Base-by-base conservation (phyloP, 2,329 filamentous ascomycete species). In the Graphilbum fragrans region DNA sequence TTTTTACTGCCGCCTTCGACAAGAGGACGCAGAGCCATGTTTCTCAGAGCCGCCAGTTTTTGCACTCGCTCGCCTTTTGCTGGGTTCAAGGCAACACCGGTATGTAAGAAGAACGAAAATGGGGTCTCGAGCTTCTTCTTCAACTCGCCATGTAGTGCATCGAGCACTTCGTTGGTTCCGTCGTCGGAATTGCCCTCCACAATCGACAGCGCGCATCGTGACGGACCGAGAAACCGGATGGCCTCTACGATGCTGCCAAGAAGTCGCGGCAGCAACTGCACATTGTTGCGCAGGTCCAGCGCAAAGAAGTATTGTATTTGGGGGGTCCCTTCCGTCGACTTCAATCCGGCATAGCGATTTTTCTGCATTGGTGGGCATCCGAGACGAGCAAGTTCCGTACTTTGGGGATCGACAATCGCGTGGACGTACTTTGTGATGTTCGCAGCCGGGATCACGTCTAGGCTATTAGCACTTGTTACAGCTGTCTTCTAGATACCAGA, bases 31-130 rank as follows among this genome's bases (percentile, higher is more conserved):
- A 87, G 58, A 0, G 80, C 82, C 36, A 74, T 71, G 55, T 87
- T 87, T 38, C 83, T 73, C 38, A 85, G 76, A 54, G 81, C 75
- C 12, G 83, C 80, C 18, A 87, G 65, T 57, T 80, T 86, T 23
- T 78, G 72, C 35, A 87, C 78, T n/a, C 83, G 72, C 57, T 85
- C 41, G 10, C 45, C 47, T 7, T 12, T 27, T 27, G 7, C 8
- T 27, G 25, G 7, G 25, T 27, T 12, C 12, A 27, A 8, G 25
- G 7, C 25, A 12, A 27, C 25, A 27, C 25, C 25, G 25, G 25
- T 27, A 8, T 27, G 7, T 12, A 27, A 12, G 12, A 8, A 27
- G 25, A 27, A 12, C 17, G 41, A 20, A 44, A 44, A 37, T 5
- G 48, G 49, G 1, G 47, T 43, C 2, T 59, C 47, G 3, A 62